Percentiles rank a stretch among this genome's conserved stretches.
phyloP scores from a whole-genome alignment of 1,284 basidiomycete genomes.

The Trametes pubescens region DNA sequence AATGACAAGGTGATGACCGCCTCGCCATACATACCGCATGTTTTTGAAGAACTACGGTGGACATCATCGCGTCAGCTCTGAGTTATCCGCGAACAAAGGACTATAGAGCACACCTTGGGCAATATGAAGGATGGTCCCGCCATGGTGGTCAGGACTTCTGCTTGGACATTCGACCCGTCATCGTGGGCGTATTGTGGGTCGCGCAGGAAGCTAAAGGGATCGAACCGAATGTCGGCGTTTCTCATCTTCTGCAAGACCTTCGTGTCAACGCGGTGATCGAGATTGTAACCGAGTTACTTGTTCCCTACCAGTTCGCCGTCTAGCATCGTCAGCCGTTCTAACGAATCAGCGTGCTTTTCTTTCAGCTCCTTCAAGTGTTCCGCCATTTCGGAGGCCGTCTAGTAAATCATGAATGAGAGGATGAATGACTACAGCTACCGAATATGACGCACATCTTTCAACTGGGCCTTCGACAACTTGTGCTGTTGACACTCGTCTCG shows the following conservation, averaged over 20 bases:
- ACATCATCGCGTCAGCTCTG: not conserved
- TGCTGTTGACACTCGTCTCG: not conserved
- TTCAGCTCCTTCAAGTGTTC: not conserved
- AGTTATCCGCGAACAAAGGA: not conserved
- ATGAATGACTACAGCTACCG: not conserved
- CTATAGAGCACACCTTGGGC: not conserved
- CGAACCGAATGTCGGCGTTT: not conserved
- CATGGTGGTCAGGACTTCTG: not conserved
- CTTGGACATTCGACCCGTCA: not conserved
- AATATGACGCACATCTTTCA: not conserved
- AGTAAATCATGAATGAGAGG: not conserved
- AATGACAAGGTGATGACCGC: not conserved
- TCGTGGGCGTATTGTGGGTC: not conserved
- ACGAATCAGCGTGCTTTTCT: not conserved
- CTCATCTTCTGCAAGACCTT: not conserved
- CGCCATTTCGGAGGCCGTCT: not conserved
- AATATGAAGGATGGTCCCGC: not conserved
- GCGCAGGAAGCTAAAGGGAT: not conserved
- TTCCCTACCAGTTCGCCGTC: not conserved
- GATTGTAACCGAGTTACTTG: not conserved
- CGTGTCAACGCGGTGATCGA: not conserved
- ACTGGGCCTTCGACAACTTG: not conserved
- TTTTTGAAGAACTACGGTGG: not conserved
- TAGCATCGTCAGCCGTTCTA: not conserved
- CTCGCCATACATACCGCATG: not conserved